Conservation (phyloP, 257 asterid species). For the Henckelia pumila region DNA sequence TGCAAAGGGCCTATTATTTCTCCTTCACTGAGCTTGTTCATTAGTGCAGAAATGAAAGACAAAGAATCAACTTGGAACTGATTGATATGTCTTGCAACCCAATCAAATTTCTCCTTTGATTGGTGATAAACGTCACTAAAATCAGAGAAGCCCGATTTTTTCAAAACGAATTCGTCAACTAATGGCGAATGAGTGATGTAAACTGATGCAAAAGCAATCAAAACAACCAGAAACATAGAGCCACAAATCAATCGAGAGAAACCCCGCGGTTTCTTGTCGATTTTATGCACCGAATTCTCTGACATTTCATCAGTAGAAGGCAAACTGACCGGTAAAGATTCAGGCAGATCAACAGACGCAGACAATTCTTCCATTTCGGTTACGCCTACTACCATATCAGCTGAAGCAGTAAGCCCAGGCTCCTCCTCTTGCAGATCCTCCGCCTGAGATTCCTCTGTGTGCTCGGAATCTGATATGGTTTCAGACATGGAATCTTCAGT, state of each 20-base stretch:
- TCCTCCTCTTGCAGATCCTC: slow-evolving; percentile 42
- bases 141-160: slow-evolving; percentile 37
- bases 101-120: slow-evolving; percentile 37
- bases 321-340: slow-evolving; percentile 29
- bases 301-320: slow-evolving; percentile 7
- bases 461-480: slow-evolving; percentile 44
- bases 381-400: slow-evolving; percentile 28
- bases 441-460: slow-evolving; percentile 37
- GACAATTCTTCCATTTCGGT: slow-evolving; percentile 24
- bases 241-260: slow-evolving; percentile 32
- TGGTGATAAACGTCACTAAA: slow-evolving; percentile 33
- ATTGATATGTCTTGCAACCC: slow-evolving; percentile 35
- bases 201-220: slow-evolving; percentile 41
- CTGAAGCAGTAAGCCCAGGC: slow-evolving; percentile 30
- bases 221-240: slow-evolving; percentile 40
- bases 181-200: slow-evolving; percentile 34
- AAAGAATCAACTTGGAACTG: slow-evolving; percentile 35
- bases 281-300: slow-evolving; percentile 30
- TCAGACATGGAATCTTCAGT: slow-evolving; percentile 44
- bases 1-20: slow-evolving; percentile 36
- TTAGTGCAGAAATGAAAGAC: slow-evolving; percentile 37
- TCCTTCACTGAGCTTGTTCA: slow-evolving; percentile 28
- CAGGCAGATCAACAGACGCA: slow-evolving; percentile 28
- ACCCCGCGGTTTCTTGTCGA: slow-evolving; percentile 31
- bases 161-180: slow-evolving; percentile 28